Percentiles rank a stretch among this genome's conserved stretches.
Conservation (phyloP, 768 basidiomycete species). For the Mycena galopus region DNA sequence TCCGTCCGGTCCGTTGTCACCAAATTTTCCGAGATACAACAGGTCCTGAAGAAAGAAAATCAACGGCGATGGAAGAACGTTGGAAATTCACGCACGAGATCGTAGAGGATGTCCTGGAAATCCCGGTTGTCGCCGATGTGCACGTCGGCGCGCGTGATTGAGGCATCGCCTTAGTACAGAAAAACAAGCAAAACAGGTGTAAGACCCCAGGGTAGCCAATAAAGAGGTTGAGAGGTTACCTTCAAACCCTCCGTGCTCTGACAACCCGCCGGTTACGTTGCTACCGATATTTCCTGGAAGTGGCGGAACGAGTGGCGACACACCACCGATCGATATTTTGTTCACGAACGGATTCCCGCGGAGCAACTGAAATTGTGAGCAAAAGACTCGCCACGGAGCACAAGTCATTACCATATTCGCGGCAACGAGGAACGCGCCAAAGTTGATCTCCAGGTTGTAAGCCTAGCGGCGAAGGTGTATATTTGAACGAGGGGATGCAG, state of each 20-base stretch:
- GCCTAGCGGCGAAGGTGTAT: neutral
- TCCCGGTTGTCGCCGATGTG: constrained; percentile 32
- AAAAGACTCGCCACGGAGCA: too few species aligned
- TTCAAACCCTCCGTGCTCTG: constrained; percentile 27
- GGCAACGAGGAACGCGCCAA: constrained; percentile 8
- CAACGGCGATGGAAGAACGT: neutral
- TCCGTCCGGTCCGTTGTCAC: constrained; percentile 28
- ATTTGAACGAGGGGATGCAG: too few species aligned
- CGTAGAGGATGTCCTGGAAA: constrained; percentile 26
- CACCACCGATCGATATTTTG: constrained; percentile 26
- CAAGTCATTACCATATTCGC: constrained; percentile 27
- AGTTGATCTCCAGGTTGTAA: constrained; percentile 7
- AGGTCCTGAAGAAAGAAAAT: constrained; percentile 14
- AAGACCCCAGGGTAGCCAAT: neutral
- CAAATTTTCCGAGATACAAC: constrained; percentile 24
- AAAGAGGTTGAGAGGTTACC: constrained; percentile 12
- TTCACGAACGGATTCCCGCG: constrained; percentile 32
- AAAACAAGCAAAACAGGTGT: too few species aligned
- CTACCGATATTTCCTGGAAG: too few species aligned
- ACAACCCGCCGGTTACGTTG: constrained; percentile 29
- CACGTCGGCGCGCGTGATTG: constrained; percentile 29
- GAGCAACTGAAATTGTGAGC: constrained; percentile 12
- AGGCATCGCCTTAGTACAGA: constrained; percentile 35
- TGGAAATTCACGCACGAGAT: constrained; percentile 2
- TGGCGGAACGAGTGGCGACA: constrained; percentile 15